phyloP scores from a whole-genome alignment of 139 green algal species.

The Coelastrella sp. region DNA sequence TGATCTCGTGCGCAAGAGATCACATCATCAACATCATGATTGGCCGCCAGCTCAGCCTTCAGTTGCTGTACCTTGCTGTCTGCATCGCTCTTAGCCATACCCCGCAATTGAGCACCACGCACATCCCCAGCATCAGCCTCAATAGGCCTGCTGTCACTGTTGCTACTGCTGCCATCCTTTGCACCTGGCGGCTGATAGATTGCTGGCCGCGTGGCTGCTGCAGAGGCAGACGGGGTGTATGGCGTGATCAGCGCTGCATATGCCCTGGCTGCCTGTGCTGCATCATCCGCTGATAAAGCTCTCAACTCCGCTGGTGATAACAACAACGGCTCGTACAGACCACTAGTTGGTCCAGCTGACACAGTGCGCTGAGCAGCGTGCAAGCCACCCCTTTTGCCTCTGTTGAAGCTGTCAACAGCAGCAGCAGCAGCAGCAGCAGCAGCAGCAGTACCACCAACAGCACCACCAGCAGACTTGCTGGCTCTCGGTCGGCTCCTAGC shows the following conservation, averaged over 20 bases:
- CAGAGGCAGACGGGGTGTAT: slow-evolving; percentile 21
- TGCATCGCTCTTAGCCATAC: no score
- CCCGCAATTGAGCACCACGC: no score
- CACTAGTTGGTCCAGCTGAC: background rate
- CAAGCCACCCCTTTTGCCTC: background rate
- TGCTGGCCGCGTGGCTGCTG: slow-evolving; percentile 1
- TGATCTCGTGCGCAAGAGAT: background rate
- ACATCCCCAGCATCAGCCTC: background rate
- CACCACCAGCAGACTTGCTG: no score
- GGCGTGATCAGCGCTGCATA: slow-evolving; percentile 16
- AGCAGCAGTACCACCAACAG: slow-evolving; percentile 1
- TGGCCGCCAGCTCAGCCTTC: no score
- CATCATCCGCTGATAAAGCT: background rate
- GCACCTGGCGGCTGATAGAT: slow-evolving; percentile 19
- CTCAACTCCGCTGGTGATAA: background rate
- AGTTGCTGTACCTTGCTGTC: no score
- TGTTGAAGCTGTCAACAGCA: background rate
- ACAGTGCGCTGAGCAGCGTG: background rate
- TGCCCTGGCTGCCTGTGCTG: slow-evolving; percentile 23
- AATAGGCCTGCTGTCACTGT: background rate
- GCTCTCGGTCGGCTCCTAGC: no score
- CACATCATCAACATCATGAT: background rate
- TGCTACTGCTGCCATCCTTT: background rate
- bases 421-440: background rate
- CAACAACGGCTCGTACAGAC: background rate